Conservation (phyloP, 1,139 yeast species). For the Geotrichum cucujoidarum region DNA sequence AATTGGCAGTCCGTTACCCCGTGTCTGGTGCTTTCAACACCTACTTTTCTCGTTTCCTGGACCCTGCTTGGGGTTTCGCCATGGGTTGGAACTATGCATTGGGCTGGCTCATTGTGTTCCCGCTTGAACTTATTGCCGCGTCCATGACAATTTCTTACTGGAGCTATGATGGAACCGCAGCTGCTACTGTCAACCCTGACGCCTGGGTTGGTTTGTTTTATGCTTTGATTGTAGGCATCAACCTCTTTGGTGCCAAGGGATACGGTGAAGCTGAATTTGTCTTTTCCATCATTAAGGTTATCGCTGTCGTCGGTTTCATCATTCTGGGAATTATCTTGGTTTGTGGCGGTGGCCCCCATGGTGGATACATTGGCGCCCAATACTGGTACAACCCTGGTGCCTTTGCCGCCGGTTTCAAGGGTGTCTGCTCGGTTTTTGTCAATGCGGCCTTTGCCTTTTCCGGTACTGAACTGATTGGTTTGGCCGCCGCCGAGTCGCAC, state of each 20-base stretch:
- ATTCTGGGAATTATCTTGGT: slow-evolving; percentile 54
- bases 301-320: slow-evolving; percentile 60
- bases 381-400: slow-evolving; percentile 67
- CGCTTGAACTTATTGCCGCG: slow-evolving; percentile 73
- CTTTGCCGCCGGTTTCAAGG: slow-evolving; percentile 62
- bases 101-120: slow-evolving; percentile 71
- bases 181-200: slow-evolving; percentile 30
- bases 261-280: slow-evolving; percentile 71
- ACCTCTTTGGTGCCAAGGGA: slow-evolving; percentile 65
- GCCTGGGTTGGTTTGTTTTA: slow-evolving; percentile 61
- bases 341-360: slow-evolving; percentile 62
- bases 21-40: slow-evolving; percentile 58
- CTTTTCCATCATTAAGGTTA: slow-evolving; percentile 53
- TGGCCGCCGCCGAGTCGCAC: slow-evolving; percentile 77
- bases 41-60: slow-evolving; percentile 52
- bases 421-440: slow-evolving; percentile 72
- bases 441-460: slow-evolving; percentile 84
- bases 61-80: slow-evolving; percentile 69
- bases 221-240: slow-evolving; percentile 51
- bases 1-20: slow-evolving; percentile 56
- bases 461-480: slow-evolving; percentile 73
- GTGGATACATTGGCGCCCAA: slow-evolving; percentile 53
- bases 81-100: slow-evolving; percentile 77
- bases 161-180: slow-evolving; percentile 55
- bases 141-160: slow-evolving; percentile 64